Evolutionary conservation across 1,284 basidiomycete genomes (phyloP).

Genomic region (Schizophyllum commune): DNA sequence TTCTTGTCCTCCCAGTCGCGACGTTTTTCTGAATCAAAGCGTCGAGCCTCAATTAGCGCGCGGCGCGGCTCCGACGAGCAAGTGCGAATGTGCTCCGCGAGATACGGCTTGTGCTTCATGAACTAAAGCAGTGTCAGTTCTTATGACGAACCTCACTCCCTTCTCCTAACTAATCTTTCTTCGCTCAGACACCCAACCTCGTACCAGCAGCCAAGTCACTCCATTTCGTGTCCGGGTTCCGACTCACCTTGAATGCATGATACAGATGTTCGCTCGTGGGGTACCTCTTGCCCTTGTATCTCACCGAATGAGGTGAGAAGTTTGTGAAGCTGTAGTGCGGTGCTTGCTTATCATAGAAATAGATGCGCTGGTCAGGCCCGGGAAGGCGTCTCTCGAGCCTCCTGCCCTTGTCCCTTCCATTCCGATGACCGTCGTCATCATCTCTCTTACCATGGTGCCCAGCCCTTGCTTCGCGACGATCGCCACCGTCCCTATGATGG

Average conservation of each 20-base stretch:
- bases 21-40: conserved; percentile 39
- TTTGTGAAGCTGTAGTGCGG: conserved; percentile 60
- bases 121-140: conserved; percentile 32
- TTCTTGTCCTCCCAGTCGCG: conserved; percentile 58
- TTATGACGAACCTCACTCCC: conserved; percentile 2
- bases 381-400: no score
- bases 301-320: conserved; percentile 52
- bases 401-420: no score
- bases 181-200: neutral
- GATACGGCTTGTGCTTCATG: conserved; percentile 41
- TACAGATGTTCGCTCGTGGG: conserved; percentile 64
- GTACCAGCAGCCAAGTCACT: neutral
- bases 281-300: conserved; percentile 48
- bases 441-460: no score
- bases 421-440: conserved; percentile 26
- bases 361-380: conserved; percentile 17
- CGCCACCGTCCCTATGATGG: no score
- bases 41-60: conserved; percentile 60
- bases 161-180: neutral
- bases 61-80: conserved; percentile 50
- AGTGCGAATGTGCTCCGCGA: conserved; percentile 58
- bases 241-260: conserved; percentile 53
- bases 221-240: neutral
- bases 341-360: conserved; percentile 52
- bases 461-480: no score